A percentile compares a stretch with the other conserved stretches of the same genome.
These are phyloP conservation scores for Zoysia japonica DNA, from an alignment of 176 grass and related monocot genomes.

Conservation along the genomic window DNA sequence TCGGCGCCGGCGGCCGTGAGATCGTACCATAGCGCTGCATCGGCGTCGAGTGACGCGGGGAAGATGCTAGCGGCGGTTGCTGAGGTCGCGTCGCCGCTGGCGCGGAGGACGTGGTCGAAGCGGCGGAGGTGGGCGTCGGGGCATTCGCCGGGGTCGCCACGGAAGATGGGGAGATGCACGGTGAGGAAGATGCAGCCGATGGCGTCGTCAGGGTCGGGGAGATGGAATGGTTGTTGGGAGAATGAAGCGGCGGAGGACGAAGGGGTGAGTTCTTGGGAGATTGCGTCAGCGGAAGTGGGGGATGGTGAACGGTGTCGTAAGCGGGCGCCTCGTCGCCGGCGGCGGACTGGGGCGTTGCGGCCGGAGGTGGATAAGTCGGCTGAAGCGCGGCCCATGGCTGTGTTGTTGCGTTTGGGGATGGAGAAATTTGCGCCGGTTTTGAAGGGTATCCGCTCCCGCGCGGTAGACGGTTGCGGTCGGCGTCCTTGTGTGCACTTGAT, in stretches of 20 bases:
- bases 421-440: background rate
- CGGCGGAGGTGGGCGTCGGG: conserved; percentile 52
- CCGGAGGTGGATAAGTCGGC: conserved; percentile 22
- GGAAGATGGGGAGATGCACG: conserved; percentile 53
- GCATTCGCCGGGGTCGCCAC: conserved; percentile 63
- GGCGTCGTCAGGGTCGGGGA: conserved; percentile 20
- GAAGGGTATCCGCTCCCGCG: background rate
- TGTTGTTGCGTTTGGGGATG: background rate
- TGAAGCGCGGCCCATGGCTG: conserved; percentile 38
- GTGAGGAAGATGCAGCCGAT: conserved; percentile 28
- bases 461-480: background rate
- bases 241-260: conserved; percentile 14
- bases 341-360: background rate
- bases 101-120: conserved; percentile 58
- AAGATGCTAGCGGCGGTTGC: conserved; percentile 55
- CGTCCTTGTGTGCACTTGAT: too few relatives aligned
- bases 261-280: conserved; percentile 28
- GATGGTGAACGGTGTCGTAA: background rate
- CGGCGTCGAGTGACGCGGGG: conserved; percentile 58
- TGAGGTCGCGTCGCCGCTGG: conserved; percentile 41
- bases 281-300: conserved; percentile 6
- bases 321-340: background rate
- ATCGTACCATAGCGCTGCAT: conserved; percentile 62
- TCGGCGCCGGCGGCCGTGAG: background rate
- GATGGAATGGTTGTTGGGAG: conserved; percentile 1